Evolutionary conservation across 2,329 filamentous ascomycete species (phyloP).

Genomic region (Rhexocercosporidium sp.): DNA sequence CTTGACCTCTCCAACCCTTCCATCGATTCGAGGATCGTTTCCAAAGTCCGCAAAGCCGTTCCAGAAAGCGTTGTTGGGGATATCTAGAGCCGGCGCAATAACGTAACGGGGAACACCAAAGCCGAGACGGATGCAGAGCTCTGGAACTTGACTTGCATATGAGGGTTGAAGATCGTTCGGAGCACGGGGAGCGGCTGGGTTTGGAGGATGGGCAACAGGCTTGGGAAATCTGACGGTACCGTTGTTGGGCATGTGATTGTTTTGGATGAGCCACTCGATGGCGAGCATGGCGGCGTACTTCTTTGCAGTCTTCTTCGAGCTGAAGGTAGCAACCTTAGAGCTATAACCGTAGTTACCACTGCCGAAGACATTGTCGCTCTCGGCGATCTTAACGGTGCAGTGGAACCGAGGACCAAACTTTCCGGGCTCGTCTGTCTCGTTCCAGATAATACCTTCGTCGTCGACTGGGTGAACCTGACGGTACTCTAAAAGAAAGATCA

Average conservation of each 20-base stretch:
- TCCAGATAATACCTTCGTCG: constrained; percentile 4
- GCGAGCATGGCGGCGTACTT: constrained; percentile 41
- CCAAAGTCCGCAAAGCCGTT: constrained; percentile 38
- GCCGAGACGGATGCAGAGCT: constrained; percentile 35
- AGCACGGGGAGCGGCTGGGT: background rate
- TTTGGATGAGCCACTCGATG: constrained; percentile 40
- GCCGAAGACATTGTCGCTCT: constrained; percentile 33
- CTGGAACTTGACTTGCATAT: constrained; percentile 31
- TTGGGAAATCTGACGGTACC: constrained; percentile 37
- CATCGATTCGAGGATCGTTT: constrained; percentile 37
- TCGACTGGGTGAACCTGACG: constrained; percentile 26
- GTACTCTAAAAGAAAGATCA: constrained; percentile 34
- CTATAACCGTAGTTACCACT: background rate
- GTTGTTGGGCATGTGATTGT: constrained; percentile 38
- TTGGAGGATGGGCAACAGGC: constrained; percentile 8
- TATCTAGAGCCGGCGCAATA: constrained; percentile 21
- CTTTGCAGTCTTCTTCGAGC: constrained; percentile 41
- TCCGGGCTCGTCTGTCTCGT: background rate
- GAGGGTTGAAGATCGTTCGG: constrained; percentile 2
- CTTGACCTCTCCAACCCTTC: constrained; percentile 48
- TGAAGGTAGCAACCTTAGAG: constrained; percentile 24
- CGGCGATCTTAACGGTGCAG: constrained; percentile 33
- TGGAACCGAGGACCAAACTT: constrained; percentile 26
- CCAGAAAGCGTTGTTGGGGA: constrained; percentile 29
- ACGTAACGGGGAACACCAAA: constrained; percentile 35